Evolutionary conservation across 768 basidiomycete genomes (phyloP).

Genomic region (Russula olivacea): DNA sequence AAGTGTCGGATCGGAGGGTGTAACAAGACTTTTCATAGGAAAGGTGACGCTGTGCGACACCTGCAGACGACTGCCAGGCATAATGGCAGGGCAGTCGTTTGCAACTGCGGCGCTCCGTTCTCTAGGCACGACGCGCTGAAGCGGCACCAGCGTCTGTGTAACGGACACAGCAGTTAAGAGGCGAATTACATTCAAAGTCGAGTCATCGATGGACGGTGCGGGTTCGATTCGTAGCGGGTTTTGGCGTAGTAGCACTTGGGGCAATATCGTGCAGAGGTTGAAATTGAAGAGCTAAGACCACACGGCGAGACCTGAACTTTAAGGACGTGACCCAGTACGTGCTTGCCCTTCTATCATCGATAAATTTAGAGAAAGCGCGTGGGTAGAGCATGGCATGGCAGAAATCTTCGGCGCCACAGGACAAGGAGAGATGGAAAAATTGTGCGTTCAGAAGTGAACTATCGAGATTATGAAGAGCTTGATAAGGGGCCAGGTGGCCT

Average conservation of each 20-base stretch:
- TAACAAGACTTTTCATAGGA: conserved; percentile 17
- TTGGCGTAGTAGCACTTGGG: neutral
- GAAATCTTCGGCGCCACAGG: neutral
- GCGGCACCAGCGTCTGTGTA: conserved; percentile 20
- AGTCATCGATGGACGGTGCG: neutral
- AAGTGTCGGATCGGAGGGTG: conserved; percentile 19
- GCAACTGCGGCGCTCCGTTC: conserved; percentile 20
- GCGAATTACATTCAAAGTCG: neutral
- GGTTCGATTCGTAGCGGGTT: neutral
- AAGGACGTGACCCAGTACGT: neutral
- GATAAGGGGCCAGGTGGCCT: neutral
- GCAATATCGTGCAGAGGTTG: neutral
- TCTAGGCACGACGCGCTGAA: conserved; percentile 20
- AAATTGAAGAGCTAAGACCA: neutral
- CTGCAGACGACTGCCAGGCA: conserved; percentile 19
- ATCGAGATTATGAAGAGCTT: neutral
- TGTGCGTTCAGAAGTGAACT: neutral
- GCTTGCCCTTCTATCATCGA: neutral
- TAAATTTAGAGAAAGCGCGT: neutral
- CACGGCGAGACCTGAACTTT: neutral
- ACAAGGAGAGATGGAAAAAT: neutral
- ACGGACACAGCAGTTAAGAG: neutral
- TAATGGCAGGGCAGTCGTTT: conserved; percentile 17
- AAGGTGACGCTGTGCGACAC: conserved; percentile 19
- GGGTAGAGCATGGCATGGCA: neutral